These are phyloP conservation scores for Plantago elongata DNA, from an alignment of 257 asterid species.

Conservation along the genomic window DNA sequence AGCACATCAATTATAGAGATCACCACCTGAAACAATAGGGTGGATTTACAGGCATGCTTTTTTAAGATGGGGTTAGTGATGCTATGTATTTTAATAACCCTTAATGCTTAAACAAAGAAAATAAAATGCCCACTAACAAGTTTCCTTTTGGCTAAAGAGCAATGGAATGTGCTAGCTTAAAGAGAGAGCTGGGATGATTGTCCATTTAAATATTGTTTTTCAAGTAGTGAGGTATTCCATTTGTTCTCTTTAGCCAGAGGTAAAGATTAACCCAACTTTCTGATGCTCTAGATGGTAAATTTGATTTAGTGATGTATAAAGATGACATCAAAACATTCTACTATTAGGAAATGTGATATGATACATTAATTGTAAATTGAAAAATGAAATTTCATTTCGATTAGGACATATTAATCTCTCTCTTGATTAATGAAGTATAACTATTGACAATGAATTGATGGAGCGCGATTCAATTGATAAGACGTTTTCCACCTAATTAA, in stretches of 20 bases:
- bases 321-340: too few species aligned
- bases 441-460: too few species aligned
- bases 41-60: constrained; percentile 31
- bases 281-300: constrained; percentile 9
- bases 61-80: constrained; percentile 36
- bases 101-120: constrained; percentile 38
- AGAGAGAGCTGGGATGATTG: constrained; percentile 7
- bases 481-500: too few species aligned
- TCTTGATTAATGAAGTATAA: too few species aligned
- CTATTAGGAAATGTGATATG: too few species aligned
- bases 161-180: constrained; percentile 6
- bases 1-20: constrained; percentile 9
- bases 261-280: constrained; percentile 20
- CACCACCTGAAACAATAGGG: constrained; percentile 13
- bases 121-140: constrained; percentile 69
- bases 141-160: constrained; percentile 26
- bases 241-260: constrained; percentile 22
- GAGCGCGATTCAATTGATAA: too few species aligned
- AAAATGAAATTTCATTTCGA: too few species aligned
- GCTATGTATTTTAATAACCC: constrained; percentile 20
- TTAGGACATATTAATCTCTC: too few species aligned
- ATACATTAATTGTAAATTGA: too few species aligned
- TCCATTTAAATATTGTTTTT: constrained; percentile 17
- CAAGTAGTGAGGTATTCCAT: constrained; percentile 26
- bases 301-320: not conserved